Conservation (phyloP, 192 early-diverging fungal species). For the Podila horticola region DNA sequence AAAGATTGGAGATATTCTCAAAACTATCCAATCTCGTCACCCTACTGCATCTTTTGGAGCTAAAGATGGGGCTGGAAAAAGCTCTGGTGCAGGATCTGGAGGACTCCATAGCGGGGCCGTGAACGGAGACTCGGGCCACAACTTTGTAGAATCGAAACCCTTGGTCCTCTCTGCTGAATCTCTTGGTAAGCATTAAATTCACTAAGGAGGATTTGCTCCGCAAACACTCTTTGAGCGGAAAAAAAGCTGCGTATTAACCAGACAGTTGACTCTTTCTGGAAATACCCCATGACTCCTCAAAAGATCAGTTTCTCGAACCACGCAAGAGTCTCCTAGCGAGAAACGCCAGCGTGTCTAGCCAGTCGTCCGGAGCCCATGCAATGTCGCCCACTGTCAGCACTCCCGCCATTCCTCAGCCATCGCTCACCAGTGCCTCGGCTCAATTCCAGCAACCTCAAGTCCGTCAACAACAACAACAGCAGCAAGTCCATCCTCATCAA, state of each 20-base stretch:
- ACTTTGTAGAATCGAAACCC: conserved; percentile 15
- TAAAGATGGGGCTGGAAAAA: neutral
- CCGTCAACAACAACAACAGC: conserved; percentile 10
- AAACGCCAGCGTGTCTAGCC: conserved; percentile 27
- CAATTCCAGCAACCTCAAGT: conserved; percentile 17
- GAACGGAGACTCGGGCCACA: neutral
- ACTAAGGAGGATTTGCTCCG: neutral
- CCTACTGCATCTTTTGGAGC: neutral
- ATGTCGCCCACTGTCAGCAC: conserved; percentile 9
- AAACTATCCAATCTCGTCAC: conserved; percentile 33
- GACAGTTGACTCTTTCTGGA: too few species aligned
- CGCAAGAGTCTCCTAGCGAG: conserved; percentile 6
- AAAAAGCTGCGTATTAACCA: neutral
- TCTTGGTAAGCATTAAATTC: conserved; percentile 17
- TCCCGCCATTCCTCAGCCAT: conserved; percentile 4
- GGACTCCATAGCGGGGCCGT: neutral
- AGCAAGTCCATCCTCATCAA: conserved; percentile 14
- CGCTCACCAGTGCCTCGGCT: conserved; percentile 8
- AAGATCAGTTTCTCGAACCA: conserved; percentile 38
- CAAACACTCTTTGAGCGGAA: neutral
- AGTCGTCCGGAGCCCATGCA: conserved; percentile 11
- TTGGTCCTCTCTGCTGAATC: conserved; percentile 35
- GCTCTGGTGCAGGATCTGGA: neutral
- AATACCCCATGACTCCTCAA: too few species aligned
- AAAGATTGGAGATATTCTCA: conserved; percentile 22